Conservation (phyloP, 2,329 filamentous ascomycete genomes). For the Metarhizium anisopliae region DNA sequence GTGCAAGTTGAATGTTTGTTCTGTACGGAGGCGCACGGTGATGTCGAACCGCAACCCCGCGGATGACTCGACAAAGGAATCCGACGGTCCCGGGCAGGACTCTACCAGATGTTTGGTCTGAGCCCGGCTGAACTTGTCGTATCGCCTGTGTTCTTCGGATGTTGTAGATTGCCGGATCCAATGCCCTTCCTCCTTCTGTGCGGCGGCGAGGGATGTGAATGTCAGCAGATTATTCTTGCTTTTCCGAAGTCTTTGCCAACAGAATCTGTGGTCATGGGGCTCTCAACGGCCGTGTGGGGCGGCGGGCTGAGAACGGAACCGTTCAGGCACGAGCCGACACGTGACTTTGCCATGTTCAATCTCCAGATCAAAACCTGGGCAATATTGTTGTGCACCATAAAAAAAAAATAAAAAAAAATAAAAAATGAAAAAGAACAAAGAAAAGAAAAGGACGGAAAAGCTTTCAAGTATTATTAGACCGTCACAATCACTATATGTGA, state of each 20-base stretch:
- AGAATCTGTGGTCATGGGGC: conserved; percentile 4
- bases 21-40: background rate
- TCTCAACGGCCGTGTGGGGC: conserved; percentile 1
- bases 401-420: too few species aligned
- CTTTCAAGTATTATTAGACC: background rate
- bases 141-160: background rate
- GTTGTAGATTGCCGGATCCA: background rate
- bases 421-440: too few species aligned
- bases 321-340: background rate
- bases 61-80: background rate
- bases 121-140: background rate
- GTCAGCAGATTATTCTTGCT: background rate
- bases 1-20: background rate
- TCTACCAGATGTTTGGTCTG: background rate
- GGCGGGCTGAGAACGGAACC: background rate
- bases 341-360: conserved; percentile 1
- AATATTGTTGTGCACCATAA: too few species aligned
- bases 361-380: too few species aligned
- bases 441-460: too few species aligned
- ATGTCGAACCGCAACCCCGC: conserved; percentile 3
- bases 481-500: too few species aligned
- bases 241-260: background rate
- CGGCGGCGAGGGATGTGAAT: background rate
- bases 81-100: background rate
- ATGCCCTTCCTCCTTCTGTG: background rate